These are phyloP conservation scores for Cordyceps pruinosa DNA, from an alignment of 2,329 filamentous ascomycete genomes.

Conservation along the genomic window DNA sequence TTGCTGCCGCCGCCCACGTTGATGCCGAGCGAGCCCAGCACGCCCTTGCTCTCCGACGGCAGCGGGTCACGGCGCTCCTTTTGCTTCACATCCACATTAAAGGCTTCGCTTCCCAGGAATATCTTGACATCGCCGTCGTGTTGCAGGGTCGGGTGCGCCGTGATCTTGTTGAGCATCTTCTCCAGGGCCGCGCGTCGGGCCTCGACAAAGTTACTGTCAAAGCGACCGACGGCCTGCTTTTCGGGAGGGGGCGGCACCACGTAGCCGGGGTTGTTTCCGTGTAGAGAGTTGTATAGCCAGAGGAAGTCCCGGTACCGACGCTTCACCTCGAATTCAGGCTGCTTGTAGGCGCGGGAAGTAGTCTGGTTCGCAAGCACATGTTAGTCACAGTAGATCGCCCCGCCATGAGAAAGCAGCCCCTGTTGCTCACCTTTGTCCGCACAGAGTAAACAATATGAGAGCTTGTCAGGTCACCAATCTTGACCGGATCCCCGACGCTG, in stretches of 20 bases:
- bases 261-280: slow-evolving; percentile 89
- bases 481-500: slow-evolving; percentile 90
- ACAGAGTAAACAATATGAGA: slow-evolving; percentile 98
- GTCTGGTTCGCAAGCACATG: slow-evolving; percentile 49
- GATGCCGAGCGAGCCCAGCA: slow-evolving; percentile 79
- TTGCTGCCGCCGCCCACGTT: slow-evolving; percentile 72
- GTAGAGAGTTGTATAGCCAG: slow-evolving; percentile 93
- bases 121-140: slow-evolving; percentile 92
- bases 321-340: slow-evolving; percentile 87
- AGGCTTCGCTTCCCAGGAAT: slow-evolving; percentile 92
- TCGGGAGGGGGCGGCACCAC: slow-evolving; percentile 94
- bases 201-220: slow-evolving; percentile 95
- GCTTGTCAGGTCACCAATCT: slow-evolving; percentile 92
- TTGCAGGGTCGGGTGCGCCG: slow-evolving; percentile 80
- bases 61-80: slow-evolving; percentile 87
- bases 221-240: slow-evolving; percentile 94
- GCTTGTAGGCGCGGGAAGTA: slow-evolving; percentile 89
- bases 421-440: slow-evolving; percentile 67
- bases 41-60: slow-evolving; percentile 83
- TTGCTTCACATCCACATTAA: slow-evolving; percentile 96
- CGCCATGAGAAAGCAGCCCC: too few species aligned
- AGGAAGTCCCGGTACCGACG: slow-evolving; percentile 93
- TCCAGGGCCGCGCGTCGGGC: slow-evolving; percentile 84
- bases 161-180: slow-evolving; percentile 96
- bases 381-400: not conserved